phyloP scores from a whole-genome alignment of 1,139 yeast genomes.

The Taphrina flavorubra region DNA sequence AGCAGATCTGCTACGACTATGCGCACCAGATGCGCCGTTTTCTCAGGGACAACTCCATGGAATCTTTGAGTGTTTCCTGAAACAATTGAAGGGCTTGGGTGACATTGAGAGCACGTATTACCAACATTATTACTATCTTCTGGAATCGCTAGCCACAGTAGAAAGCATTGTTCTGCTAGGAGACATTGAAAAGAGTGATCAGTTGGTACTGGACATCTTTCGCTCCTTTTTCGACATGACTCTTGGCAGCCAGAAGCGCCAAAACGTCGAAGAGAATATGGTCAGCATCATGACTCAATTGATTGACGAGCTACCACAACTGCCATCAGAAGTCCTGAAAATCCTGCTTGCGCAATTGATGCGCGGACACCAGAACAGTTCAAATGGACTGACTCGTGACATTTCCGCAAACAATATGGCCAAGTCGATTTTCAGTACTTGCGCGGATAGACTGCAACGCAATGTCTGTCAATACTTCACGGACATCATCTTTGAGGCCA shows the following conservation, averaged over 20 bases:
- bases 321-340: slow-evolving; percentile 70
- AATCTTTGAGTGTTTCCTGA: slow-evolving; percentile 56
- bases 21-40: slow-evolving; percentile 92
- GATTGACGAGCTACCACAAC: slow-evolving; percentile 71
- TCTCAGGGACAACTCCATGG: slow-evolving; percentile 62
- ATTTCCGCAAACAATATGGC: slow-evolving; percentile 56
- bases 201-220: slow-evolving; percentile 63
- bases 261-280: slow-evolving; percentile 61
- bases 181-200: slow-evolving; percentile 68
- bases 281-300: slow-evolving; percentile 75
- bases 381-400: background rate
- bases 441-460: slow-evolving; percentile 76
- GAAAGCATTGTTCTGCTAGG: slow-evolving; percentile 78
- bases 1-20: slow-evolving; percentile 74
- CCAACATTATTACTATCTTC: slow-evolving; percentile 67
- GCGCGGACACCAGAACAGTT: slow-evolving; percentile 31
- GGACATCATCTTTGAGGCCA: slow-evolving; percentile 60
- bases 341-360: slow-evolving; percentile 64
- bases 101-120: slow-evolving; percentile 69
- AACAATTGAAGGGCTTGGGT: slow-evolving; percentile 64
- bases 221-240: slow-evolving; percentile 65
- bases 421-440: slow-evolving; percentile 69
- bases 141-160: slow-evolving; percentile 76
- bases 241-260: slow-evolving; percentile 48
- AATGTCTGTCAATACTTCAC: slow-evolving; percentile 81